Percentiles rank a stretch among this genome's conserved stretches.
Evolutionary conservation across 1,284 basidiomycete species (phyloP).

Genomic region (Lentinus polychrous): DNA sequence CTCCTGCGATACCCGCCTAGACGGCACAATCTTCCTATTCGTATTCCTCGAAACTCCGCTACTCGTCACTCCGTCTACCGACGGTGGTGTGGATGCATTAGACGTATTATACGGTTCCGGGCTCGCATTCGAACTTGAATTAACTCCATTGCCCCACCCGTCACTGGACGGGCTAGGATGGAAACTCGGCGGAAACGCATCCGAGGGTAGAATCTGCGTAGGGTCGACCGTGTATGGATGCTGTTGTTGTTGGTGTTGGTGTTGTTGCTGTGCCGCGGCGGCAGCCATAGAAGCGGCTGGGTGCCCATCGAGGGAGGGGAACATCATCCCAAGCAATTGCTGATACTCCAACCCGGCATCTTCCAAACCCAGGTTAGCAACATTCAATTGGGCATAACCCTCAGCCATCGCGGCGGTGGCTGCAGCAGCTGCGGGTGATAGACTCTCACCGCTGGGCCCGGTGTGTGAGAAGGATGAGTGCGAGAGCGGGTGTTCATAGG

Average conservation of each 20-base stretch:
- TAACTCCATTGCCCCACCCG: slow-evolving; percentile 62
- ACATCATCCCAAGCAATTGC: slow-evolving; percentile 58
- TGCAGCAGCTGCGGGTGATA: slow-evolving; percentile 58
- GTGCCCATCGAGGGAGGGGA: slow-evolving; percentile 40
- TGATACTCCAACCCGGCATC: slow-evolving; percentile 51
- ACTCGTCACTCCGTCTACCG: slow-evolving; percentile 41
- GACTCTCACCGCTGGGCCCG: slow-evolving; percentile 30
- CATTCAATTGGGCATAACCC: slow-evolving; percentile 55
- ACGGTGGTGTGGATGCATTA: slow-evolving; percentile 64
- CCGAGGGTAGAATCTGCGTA: slow-evolving; percentile 65
- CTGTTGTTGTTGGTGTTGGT: no score
- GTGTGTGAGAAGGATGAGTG: slow-evolving; percentile 17
- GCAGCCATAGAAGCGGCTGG: slow-evolving; percentile 1
- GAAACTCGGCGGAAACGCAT: slow-evolving; percentile 41
- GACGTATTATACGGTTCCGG: slow-evolving; percentile 69
- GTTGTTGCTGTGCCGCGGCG: slow-evolving; percentile 23
- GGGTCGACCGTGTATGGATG: slow-evolving; percentile 80
- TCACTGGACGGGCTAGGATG: slow-evolving; percentile 78
- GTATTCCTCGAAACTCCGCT: slow-evolving; percentile 19
- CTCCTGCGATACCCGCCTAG: slow-evolving; percentile 51
- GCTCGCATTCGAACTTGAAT: slow-evolving; percentile 62
- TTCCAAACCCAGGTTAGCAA: slow-evolving; percentile 44
- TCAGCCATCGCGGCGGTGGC: slow-evolving; percentile 63
- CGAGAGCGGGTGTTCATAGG: slow-evolving; percentile 30
- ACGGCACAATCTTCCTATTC: slow-evolving; percentile 50